Conservation (phyloP, 2,329 filamentous ascomycete species). For the Penicillium palitans region DNA sequence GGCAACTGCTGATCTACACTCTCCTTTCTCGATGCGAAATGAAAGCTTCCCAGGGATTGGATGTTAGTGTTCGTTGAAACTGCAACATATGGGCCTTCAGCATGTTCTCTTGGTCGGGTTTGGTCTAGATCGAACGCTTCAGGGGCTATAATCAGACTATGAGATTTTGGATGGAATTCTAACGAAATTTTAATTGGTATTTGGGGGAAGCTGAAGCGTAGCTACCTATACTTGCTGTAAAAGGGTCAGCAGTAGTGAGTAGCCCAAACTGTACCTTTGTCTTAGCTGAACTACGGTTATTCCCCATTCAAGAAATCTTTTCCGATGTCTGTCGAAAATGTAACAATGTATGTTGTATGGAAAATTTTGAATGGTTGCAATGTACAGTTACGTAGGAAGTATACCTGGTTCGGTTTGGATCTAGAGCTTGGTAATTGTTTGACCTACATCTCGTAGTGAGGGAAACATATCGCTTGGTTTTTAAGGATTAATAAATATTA, state of each 20-base stretch:
- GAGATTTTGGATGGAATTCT: no score
- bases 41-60: not conserved
- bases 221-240: no score
- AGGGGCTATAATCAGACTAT: no score
- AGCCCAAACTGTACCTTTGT: not conserved
- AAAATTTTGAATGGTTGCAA: not conserved
- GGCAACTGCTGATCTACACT: constrained; percentile 8
- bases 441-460: not conserved
- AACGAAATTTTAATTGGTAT: not conserved
- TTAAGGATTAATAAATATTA: not conserved
- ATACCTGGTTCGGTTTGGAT: not conserved
- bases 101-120: not conserved
- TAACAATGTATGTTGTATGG: not conserved
- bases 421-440: not conserved
- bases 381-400: not conserved
- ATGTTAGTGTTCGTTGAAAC: not conserved
- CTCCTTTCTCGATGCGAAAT: not conserved
- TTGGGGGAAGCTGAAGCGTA: not conserved
- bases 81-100: not conserved
- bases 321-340: not conserved
- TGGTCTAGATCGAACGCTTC: not conserved
- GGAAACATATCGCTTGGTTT: not conserved
- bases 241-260: not conserved
- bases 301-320: no score
- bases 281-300: not conserved